phyloP scores from a whole-genome alignment of 371 early-diverging fungal genomes.

The Nematocida sp. region DNA sequence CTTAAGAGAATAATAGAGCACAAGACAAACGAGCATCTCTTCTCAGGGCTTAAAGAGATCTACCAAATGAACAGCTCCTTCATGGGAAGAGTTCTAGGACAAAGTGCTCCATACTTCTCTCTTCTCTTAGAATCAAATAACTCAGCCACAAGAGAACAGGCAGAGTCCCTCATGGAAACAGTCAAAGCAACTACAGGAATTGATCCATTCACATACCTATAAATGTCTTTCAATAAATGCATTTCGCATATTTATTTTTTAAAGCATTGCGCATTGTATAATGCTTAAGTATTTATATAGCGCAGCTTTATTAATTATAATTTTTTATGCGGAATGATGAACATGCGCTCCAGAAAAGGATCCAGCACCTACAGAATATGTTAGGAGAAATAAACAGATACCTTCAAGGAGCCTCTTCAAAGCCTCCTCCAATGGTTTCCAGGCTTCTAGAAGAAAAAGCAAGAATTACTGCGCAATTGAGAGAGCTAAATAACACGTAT shows the following conservation, averaged over 20 bases:
- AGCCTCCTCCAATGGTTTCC: slow-evolving; percentile 34
- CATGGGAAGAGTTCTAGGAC: slow-evolving; percentile 30
- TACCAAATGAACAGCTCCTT: slow-evolving; percentile 22
- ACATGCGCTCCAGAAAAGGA: slow-evolving; percentile 38
- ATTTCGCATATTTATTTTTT: neutral
- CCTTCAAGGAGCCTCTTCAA: slow-evolving; percentile 36
- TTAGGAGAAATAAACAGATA: slow-evolving; percentile 53
- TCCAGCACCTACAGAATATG: slow-evolving; percentile 53
- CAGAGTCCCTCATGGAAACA: slow-evolving; percentile 25
- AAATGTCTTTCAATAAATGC: neutral
- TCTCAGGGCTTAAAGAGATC: slow-evolving; percentile 8
- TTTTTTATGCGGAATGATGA: slow-evolving; percentile 48
- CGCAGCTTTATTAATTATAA: neutral
- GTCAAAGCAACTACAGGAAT: slow-evolving; percentile 16
- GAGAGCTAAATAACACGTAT: slow-evolving; percentile 46
- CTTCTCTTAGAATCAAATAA: slow-evolving; percentile 34
- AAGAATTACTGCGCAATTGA: slow-evolving; percentile 35
- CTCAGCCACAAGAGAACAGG: slow-evolving; percentile 2
- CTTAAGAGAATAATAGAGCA: neutral
- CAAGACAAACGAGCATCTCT: slow-evolving; percentile 12
- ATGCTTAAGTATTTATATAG: too few relatives aligned
- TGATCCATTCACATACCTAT: slow-evolving; percentile 41
- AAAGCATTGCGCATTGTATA: neutral
- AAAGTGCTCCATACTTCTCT: slow-evolving; percentile 54
- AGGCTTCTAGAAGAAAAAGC: slow-evolving; percentile 44